Evolutionary conservation across 768 basidiomycete species (phyloP), one percentile per base, ranked within the genome.

Genomic region (Lactifluus pinguis): DNA sequence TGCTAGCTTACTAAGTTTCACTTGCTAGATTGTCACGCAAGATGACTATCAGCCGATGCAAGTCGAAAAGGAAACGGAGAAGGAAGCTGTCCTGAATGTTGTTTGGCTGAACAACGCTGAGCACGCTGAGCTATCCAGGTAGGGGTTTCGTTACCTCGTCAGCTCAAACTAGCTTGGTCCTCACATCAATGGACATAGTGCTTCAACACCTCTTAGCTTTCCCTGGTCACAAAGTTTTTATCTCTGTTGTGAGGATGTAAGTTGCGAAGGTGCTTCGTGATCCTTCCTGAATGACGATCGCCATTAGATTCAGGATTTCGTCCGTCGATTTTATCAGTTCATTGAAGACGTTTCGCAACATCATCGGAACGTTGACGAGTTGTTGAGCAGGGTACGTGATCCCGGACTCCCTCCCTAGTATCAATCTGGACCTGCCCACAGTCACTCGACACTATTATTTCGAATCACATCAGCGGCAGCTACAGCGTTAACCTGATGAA

Each of bases 211-310:
- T 5, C 76, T 86, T 59, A 77, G 78, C 30, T 77, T 99, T 44
- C 94, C 97, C 1, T 99, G 95, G 90, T 98, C 95, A 0, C 87
- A 90, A 70, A 89, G 90, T 1, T 98, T 98, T 72, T 90, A 93
- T 67, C 76, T 89, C n/a, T 95, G 92, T 68, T 98, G 95, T 70
- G 88, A 91, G 76, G 84, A 90, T 69, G 91, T 91, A 71, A 32
- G 78, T 62, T n/a, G 14, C 49, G 19, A 9, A 53, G 63, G 39
- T 10, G 19, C 13, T 11, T 15, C 44, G 55, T 55, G 8, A 45
- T 3, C 5, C 9, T 30, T 56, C 11, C 11, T 54, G 63, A 49
- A 50, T 58, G 25, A 47, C 59, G 6, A 57, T 21, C 52, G 44
- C 14, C 41, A 32, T 32, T 75, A 95, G 85, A 89, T 95, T 61